Evolutionary conservation across 2,329 filamentous ascomycete species (phyloP), one percentile per base, ranked within the genome.

Genomic region (Cladosporium sp.): DNA sequence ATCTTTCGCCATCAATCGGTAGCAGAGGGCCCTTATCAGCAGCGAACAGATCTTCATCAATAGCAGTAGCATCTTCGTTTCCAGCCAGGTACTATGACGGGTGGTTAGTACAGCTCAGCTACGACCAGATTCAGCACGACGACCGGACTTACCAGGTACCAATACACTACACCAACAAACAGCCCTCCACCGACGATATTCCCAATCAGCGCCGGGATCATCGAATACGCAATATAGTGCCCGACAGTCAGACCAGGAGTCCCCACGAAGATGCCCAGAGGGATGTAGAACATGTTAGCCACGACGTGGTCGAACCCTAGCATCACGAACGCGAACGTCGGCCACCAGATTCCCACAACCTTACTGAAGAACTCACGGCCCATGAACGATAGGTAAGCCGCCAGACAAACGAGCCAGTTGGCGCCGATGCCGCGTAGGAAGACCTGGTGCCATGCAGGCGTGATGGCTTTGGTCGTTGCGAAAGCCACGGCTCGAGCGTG

Each of bases 401-500:
- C 80, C 24, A 83, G 69, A 58, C 80, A 82, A 2, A 84, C 81
- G 0, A 85, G 75, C 81, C 80, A 84, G 68, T 83, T 83, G 62
- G 66, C 66, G 4, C 81, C 78, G 44, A 84, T 82, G 1, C 70
- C 81, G 40, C 78, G 74, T 0, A 83, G 68, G 64, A 84, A 82
- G 51, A 84, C 79, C 57, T 78, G 74, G 50, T 80, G 77, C 71
- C 79, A 80, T 2, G 72, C 62, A 0, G 80, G 80, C 0, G 68
- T 72, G 9, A 81, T 67, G 60, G 76, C 77, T 61, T 83, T 84
- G 17, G 74, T 72, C 9, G 73, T 78, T 0, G 77, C 76, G 51
- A 79, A 80, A 1, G 70, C 66, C 20, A 80, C 71, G 2, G 75
- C 77, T 51, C 78, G 70, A 0, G 72, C 69, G 50, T 69, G 72